Evolutionary conservation across 805 yeast genomes (phyloP).

Genomic region (Saccharomycopsis fodiens): DNA sequence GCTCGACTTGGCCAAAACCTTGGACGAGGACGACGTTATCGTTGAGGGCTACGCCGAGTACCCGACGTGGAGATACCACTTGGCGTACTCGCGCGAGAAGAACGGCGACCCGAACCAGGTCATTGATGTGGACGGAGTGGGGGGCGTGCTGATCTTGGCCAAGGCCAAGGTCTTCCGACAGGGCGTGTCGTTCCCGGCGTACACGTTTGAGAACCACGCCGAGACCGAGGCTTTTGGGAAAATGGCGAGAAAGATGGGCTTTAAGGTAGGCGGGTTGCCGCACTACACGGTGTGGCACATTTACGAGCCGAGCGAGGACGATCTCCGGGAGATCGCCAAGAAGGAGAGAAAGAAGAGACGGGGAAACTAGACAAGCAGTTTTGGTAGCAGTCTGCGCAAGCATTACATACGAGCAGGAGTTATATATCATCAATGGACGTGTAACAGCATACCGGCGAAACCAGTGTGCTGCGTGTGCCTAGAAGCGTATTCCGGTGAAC

Average conservation of each 20-base stretch:
- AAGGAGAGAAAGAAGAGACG: constrained; percentile 62
- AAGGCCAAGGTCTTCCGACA: constrained; percentile 67
- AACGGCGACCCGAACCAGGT: constrained; percentile 55
- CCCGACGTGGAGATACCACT: constrained; percentile 79
- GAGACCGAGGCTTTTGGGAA: constrained; percentile 87
- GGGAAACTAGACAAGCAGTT: not conserved
- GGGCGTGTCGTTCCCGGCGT: constrained; percentile 82
- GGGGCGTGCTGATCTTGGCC: constrained; percentile 77
- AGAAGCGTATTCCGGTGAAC: too few species aligned
- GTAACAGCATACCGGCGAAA: too few species aligned
- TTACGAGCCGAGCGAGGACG: constrained; percentile 84
- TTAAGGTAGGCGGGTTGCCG: constrained; percentile 78
- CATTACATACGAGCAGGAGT: not conserved
- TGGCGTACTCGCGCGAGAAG: constrained; percentile 61
- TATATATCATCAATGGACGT: too few species aligned
- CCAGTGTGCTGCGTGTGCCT: too few species aligned
- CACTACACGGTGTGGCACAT: constrained; percentile 90
- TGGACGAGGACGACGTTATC: constrained; percentile 76
- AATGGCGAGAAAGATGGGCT: constrained; percentile 73
- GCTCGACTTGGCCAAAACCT: constrained; percentile 49
- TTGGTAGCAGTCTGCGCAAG: not conserved
- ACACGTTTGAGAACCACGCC: constrained; percentile 77
- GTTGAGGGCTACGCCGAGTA: constrained; percentile 86
- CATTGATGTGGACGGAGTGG: constrained; percentile 76
- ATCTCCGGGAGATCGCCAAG: constrained; percentile 58